Evolutionary conservation across 2,329 filamentous ascomycete genomes (phyloP).

Genomic region (Clathrospora elynae): DNA sequence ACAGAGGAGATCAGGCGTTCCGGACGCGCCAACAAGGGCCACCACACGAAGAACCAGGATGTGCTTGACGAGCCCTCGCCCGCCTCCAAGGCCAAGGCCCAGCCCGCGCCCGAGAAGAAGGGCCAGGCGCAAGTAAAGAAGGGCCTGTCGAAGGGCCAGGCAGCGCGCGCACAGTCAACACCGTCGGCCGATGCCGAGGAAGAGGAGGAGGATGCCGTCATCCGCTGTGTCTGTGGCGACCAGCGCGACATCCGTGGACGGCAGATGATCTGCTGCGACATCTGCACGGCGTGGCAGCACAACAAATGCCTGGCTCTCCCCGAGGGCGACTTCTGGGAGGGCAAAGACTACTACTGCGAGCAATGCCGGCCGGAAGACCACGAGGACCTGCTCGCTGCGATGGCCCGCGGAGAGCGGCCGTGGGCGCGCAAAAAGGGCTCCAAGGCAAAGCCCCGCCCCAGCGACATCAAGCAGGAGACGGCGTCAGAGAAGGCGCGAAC

Average conservation of each 20-base stretch:
- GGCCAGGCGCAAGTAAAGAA: constrained; percentile 53
- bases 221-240: constrained; percentile 91
- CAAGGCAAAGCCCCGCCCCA: constrained; percentile 66
- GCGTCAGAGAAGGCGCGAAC: constrained; percentile 46
- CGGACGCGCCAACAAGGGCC: constrained; percentile 93
- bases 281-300: constrained; percentile 93
- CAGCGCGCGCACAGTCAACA: constrained; percentile 38
- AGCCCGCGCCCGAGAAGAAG: constrained; percentile 52
- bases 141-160: constrained; percentile 48
- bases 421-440: constrained; percentile 70
- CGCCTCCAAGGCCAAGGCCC: constrained; percentile 54
- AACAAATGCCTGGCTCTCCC: constrained; percentile 92
- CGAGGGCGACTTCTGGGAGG: constrained; percentile 65
- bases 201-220: constrained; percentile 72
- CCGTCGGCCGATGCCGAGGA: constrained; percentile 44
- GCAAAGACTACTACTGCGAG: constrained; percentile 79
- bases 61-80: constrained; percentile 43
- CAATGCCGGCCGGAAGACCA: constrained; percentile 84
- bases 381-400: constrained; percentile 75
- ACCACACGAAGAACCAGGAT: constrained; percentile 88
- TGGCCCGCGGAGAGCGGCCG: constrained; percentile 79
- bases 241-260: constrained; percentile 79
- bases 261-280: constrained; percentile 95
- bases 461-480: constrained; percentile 62
- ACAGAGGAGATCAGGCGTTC: constrained; percentile 88